Percentiles rank a stretch among this genome's conserved stretches.
phyloP scores from a whole-genome alignment of 768 basidiomycete species.

The Gloeostereum incarnatum region DNA sequence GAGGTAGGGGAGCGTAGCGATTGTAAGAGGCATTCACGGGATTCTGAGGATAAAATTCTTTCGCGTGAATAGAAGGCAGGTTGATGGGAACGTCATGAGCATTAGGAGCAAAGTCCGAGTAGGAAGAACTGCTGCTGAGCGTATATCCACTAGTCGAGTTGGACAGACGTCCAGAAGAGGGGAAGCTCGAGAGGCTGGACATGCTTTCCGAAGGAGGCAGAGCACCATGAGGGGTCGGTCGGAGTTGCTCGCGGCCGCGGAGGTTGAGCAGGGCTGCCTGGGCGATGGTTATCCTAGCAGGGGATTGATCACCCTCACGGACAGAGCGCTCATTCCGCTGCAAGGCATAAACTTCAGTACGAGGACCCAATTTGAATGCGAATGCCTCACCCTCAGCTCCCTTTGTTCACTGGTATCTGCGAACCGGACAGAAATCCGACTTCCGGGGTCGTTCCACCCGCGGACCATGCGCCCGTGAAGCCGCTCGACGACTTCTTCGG shows the following conservation, averaged over 20 bases:
- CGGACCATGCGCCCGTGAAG: conserved; percentile 75
- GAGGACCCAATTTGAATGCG: background rate
- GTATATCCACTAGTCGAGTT: background rate
- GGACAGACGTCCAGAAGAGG: conserved; percentile 13
- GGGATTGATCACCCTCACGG: conserved; percentile 55
- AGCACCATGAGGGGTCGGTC: conserved; percentile 18
- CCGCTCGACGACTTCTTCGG: conserved; percentile 70
- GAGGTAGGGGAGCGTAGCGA: conserved; percentile 1
- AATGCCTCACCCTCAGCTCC: conserved; percentile 54
- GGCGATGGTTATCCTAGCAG: conserved; percentile 63
- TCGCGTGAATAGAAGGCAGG: too few relatives aligned
- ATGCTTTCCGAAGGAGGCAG: conserved; percentile 1
- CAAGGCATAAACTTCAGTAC: conserved; percentile 7
- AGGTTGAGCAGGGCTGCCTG: conserved; percentile 72
- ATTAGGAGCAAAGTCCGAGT: conserved; percentile 6
- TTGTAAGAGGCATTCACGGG: conserved; percentile 1
- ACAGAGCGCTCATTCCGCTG: conserved; percentile 54
- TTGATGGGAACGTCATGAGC: conserved; percentile 6
- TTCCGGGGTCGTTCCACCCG: conserved; percentile 70
- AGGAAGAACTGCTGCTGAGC: conserved; percentile 4
- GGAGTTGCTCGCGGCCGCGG: conserved; percentile 49
- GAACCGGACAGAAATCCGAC: conserved; percentile 71
- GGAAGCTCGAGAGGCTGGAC: conserved; percentile 5
- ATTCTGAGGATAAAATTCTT: background rate
- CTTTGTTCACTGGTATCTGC: conserved; percentile 73